Evolutionary conservation across 2,329 filamentous ascomycete genomes (phyloP), one percentile per base, ranked within the genome.

Genomic region (Colletotrichum eleusines): DNA sequence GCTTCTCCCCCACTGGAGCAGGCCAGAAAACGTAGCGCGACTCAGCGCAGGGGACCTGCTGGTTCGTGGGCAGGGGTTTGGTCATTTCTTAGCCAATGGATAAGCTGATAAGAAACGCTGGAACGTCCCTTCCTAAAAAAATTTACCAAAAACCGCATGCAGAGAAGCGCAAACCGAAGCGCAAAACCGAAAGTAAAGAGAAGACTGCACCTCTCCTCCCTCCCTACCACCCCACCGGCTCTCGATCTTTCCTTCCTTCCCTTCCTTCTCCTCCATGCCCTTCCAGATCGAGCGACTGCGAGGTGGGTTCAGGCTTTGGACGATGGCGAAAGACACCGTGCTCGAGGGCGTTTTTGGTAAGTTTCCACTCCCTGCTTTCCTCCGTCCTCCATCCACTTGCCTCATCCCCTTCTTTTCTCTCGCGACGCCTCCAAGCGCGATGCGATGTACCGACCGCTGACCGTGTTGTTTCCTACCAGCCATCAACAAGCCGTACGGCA

Each of bases 401-500:
- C 53, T 73, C 28, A 48, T 73, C 51, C 55, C 59, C 42, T n/a
- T 12, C 31, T 63, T 40, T n/a, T 16, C 35, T 58, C 38, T 54
- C 58, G 38, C 54, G 20, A 42, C 51, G 64, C 33, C 33, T 20
- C 35, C 11, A 48, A 38, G 54, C 66, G 66, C 60, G 23, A 63
- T 48, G 48, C 51, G 53, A 54, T 33, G 6, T 26, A 20, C 8
- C 58, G 35, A 46, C 23, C 28, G 64, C 69, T 65, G 28, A 72
- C 59, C 62, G 5, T 48, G 42, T 18, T 20, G 16, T 28, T 40
- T 48, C 35, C 60, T 31, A 31, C 16, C 75, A 97, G 95, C 94
- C 80, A 92, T 99, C 81, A 94, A 97, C 84, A 99, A 99, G 83
- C 96, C 96, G 35, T 86, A 91, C 77, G 92, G 91, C 76, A 89